phyloP scores from a whole-genome alignment of 2,329 filamentous ascomycete species.

The Nigrograna mackinnonii region DNA sequence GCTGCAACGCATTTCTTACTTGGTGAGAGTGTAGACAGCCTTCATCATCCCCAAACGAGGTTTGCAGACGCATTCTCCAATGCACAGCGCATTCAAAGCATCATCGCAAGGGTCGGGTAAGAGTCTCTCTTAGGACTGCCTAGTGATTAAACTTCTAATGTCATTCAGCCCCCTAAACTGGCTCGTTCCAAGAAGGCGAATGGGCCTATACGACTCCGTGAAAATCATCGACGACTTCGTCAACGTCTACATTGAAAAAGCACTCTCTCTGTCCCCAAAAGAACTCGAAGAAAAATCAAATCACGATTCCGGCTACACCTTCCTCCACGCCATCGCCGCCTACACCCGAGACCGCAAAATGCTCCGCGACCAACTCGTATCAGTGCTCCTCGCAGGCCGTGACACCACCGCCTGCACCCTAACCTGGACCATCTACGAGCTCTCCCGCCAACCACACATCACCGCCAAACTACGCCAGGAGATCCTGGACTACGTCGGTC shows the following conservation, averaged over 20 bases:
- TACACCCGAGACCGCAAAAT: slow-evolving; percentile 72
- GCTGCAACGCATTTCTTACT: slow-evolving; percentile 86
- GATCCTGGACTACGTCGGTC: slow-evolving; percentile 69
- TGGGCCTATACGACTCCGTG: slow-evolving; percentile 65
- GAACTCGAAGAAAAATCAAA: slow-evolving; percentile 77
- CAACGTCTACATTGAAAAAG: slow-evolving; percentile 74
- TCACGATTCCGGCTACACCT: slow-evolving; percentile 74
- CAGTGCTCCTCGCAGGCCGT: slow-evolving; percentile 77
- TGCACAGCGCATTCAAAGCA: slow-evolving; percentile 74
- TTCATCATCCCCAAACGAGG: slow-evolving; percentile 60
- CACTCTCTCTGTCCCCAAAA: slow-evolving; percentile 68
- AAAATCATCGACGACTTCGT: slow-evolving; percentile 76
- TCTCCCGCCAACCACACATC: slow-evolving; percentile 70
- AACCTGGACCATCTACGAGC: slow-evolving; percentile 81
- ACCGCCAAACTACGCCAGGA: slow-evolving; percentile 73
- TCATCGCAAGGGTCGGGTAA: slow-evolving; percentile 66
- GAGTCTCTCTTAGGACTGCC: slow-evolving; percentile 18
- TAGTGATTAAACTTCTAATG: not conserved
- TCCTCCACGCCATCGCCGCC: slow-evolving; percentile 80
- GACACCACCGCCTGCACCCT: slow-evolving; percentile 86
- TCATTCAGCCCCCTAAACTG: slow-evolving; percentile 58
- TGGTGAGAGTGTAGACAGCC: slow-evolving; percentile 70
- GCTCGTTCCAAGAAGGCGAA: slow-evolving; percentile 65
- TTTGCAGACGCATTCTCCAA: slow-evolving; percentile 85
- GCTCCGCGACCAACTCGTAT: slow-evolving; percentile 77